Percentiles rank a stretch among this genome's conserved stretches.
phyloP scores from a whole-genome alignment of 768 basidiomycete species.

The Hericium rajendrae region DNA sequence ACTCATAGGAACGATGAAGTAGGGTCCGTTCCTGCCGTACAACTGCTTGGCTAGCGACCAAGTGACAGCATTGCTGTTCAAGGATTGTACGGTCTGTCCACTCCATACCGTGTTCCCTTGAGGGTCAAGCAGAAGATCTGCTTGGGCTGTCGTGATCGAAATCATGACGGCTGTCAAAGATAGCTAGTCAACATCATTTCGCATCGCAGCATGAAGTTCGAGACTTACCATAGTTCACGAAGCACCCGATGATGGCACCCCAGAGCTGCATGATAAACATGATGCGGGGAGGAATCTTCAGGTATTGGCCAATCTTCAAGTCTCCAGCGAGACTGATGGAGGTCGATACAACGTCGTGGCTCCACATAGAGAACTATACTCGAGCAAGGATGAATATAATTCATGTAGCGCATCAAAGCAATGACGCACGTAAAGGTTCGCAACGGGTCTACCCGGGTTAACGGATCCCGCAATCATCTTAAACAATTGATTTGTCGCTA shows the following conservation, averaged over 20 bases:
- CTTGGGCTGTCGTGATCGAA: conserved; percentile 42
- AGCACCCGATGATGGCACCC: conserved; percentile 46
- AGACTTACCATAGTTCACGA: conserved; percentile 27
- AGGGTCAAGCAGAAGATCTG: conserved; percentile 41
- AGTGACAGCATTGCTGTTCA: conserved; percentile 51
- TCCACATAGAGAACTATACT: conserved; percentile 56
- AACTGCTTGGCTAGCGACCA: conserved; percentile 55
- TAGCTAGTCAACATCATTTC: conserved; percentile 18
- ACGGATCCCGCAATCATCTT: conserved; percentile 56
- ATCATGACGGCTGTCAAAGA: conserved; percentile 42
- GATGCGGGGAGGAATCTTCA: conserved; percentile 48
- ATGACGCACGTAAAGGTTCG: conserved; percentile 51
- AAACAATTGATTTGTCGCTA: conserved; percentile 53
- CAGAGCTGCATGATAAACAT: conserved; percentile 60
- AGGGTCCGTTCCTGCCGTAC: conserved; percentile 44
- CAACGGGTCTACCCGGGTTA: conserved; percentile 55
- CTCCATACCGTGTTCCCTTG: conserved; percentile 52
- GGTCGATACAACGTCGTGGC: conserved; percentile 48
- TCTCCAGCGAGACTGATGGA: conserved; percentile 45
- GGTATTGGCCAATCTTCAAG: conserved; percentile 48
- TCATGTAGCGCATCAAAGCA: not conserved
- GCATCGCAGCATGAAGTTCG: not conserved
- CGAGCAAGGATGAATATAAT: not conserved
- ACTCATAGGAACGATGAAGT: conserved; percentile 46
- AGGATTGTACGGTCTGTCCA: conserved; percentile 29